These are phyloP conservation scores for Boletellus sp. DNA, from an alignment of 1,284 basidiomycete species.

Conservation along the genomic window DNA sequence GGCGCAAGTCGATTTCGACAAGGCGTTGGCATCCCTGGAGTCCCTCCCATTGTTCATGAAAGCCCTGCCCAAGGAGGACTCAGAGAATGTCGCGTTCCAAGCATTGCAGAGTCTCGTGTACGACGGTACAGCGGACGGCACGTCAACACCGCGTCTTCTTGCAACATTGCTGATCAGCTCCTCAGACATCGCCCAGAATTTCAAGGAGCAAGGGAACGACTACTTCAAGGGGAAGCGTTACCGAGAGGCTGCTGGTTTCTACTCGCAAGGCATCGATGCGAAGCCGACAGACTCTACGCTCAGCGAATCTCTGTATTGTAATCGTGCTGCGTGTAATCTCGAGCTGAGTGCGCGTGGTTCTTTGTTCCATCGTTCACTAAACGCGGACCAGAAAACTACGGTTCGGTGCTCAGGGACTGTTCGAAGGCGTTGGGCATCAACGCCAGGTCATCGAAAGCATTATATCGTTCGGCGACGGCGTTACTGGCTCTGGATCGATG, in stretches of 20 bases:
- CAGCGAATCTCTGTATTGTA: slow-evolving; percentile 74
- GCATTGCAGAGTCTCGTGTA: slow-evolving; percentile 85
- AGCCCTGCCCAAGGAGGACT: slow-evolving; percentile 68
- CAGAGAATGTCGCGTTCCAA: slow-evolving; percentile 64
- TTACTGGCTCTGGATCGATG: slow-evolving; percentile 67
- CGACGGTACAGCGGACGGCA: slow-evolving; percentile 92
- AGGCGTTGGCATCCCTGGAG: slow-evolving; percentile 52
- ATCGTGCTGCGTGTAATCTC: slow-evolving; percentile 90
- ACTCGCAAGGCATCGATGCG: slow-evolving; percentile 85
- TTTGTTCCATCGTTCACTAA: not conserved
- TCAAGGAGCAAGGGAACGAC: slow-evolving; percentile 94
- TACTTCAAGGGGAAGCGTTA: slow-evolving; percentile 87
- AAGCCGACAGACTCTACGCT: slow-evolving; percentile 64
- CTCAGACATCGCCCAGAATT: slow-evolving; percentile 85
- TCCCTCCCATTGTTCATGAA: slow-evolving; percentile 90
- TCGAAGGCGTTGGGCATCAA: slow-evolving; percentile 68
- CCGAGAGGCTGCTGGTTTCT: slow-evolving; percentile 86
- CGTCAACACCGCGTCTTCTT: slow-evolving; percentile 33
- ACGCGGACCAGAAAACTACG: slow-evolving; percentile 71
- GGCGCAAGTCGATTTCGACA: slow-evolving; percentile 36
- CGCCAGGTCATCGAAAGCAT: slow-evolving; percentile 69
- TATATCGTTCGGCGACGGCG: slow-evolving; percentile 78
- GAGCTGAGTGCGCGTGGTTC: slow-evolving; percentile 61
- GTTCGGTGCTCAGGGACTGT: slow-evolving; percentile 81
- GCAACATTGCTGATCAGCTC: slow-evolving; percentile 3